Conservation (phyloP, 352 stramenopile species). For the Phytophthora pistaciae region DNA sequence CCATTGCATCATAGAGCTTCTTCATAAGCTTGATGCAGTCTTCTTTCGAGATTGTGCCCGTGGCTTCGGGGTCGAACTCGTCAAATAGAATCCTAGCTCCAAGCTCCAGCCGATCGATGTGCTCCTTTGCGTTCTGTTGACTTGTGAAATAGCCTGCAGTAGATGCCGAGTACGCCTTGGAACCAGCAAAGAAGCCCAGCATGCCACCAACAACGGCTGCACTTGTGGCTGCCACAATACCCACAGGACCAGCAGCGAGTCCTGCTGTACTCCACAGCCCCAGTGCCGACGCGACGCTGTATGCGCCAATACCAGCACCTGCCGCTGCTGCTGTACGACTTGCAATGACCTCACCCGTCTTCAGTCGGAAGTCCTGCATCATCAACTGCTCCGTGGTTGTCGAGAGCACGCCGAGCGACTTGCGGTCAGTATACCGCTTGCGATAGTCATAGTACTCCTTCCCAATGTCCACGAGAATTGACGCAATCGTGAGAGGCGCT, state of each 20-base stretch:
- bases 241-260: slow-evolving; percentile 74
- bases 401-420: slow-evolving; percentile 72
- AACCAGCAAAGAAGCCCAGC: slow-evolving; percentile 85
- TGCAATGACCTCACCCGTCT: slow-evolving; percentile 83
- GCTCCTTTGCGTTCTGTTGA: slow-evolving; percentile 81
- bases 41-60: slow-evolving; percentile 71
- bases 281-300: slow-evolving; percentile 73
- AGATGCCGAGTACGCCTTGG: slow-evolving; percentile 79
- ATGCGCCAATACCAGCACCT: slow-evolving; percentile 78
- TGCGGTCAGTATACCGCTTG: slow-evolving; percentile 76
- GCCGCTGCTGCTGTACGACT: slow-evolving; percentile 80
- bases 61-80: slow-evolving; percentile 75
- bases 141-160: slow-evolving; percentile 80
- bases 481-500: slow-evolving; percentile 81
- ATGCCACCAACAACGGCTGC: slow-evolving; percentile 86
- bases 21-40: slow-evolving; percentile 81
- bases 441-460: slow-evolving; percentile 90
- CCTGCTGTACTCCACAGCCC: slow-evolving; percentile 87
- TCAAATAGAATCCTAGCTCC: slow-evolving; percentile 86
- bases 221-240: slow-evolving; percentile 79
- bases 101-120: slow-evolving; percentile 87
- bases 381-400: slow-evolving; percentile 80
- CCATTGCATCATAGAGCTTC: slow-evolving; percentile 80
- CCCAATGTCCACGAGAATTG: slow-evolving; percentile 88
- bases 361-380: slow-evolving; percentile 86